Conservation (phyloP, 2,329 filamentous ascomycete species). For the Chaetomiaceae sp. region DNA sequence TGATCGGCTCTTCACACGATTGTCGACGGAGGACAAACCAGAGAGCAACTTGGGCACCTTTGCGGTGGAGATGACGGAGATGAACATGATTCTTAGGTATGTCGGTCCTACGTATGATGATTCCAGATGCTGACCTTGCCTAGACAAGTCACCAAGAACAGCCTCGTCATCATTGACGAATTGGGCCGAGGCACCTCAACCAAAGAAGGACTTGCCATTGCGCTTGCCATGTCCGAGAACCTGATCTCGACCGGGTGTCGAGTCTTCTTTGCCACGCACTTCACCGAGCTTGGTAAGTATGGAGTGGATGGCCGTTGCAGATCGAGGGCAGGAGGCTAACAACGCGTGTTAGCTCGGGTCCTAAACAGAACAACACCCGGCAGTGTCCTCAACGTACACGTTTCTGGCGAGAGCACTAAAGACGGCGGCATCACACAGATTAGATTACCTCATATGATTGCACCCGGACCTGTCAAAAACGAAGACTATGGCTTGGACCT, state of each 20-base stretch:
- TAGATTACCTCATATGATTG: conserved; percentile 83
- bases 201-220: conserved; percentile 80
- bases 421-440: conserved; percentile 53
- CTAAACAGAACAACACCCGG: conserved; percentile 67
- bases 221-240: conserved; percentile 82
- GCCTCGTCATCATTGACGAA: conserved; percentile 83
- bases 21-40: conserved; percentile 81
- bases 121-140: background rate
- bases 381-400: conserved; percentile 73
- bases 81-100: conserved; percentile 77
- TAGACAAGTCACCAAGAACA: conserved; percentile 68
- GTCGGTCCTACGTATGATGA: background rate
- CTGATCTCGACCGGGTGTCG: conserved; percentile 71
- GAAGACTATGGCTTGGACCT: conserved; percentile 79
- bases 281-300: conserved; percentile 62
- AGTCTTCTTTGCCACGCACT: conserved; percentile 94
- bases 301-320: background rate
- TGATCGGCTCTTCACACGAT: conserved; percentile 77
- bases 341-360: conserved; percentile 64
- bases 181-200: conserved; percentile 87
- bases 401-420: conserved; percentile 60
- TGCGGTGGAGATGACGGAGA: conserved; percentile 90
- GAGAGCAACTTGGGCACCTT: conserved; percentile 92
- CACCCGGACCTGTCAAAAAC: conserved; percentile 62
- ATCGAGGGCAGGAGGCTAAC: background rate